Base-by-base conservation (phyloP, 140 eudicot genomes). In the Oenanthe javanica region DNA sequence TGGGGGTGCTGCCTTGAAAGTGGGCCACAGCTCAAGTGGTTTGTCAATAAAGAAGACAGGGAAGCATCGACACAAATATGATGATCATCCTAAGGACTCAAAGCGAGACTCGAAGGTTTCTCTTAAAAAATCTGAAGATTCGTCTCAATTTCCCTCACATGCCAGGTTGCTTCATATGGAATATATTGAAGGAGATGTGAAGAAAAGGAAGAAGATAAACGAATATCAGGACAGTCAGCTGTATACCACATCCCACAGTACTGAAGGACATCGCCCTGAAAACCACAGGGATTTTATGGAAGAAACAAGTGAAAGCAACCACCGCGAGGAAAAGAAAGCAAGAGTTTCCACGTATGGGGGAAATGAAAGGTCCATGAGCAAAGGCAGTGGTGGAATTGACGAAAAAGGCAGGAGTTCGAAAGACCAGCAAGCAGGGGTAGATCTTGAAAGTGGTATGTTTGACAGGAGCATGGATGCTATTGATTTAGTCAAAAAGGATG, bases 321-420 rank as follows among this genome's bases (percentile, higher is more conserved):
- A 80, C 64, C 80, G 59, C 75, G 92, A 86, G 80, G 92, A 86
- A 75, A 95, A 92, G 93, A 95, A 83, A 81, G 81, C 93, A 78
- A 88, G 88, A 87, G 79, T 86, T 8, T 83, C 92, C 64, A 88
- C 84, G 43, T 85, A 93, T 16, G 86, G 72, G 61, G 93, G 85
- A 19, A 89, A 89, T 77, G 98, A 88, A 59, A 43, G 74, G 67
- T 64, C 83, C 40, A 79, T 82, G 79, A 91, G 86, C 83, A 86
- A 89, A 84, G 78, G 74, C 59, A 54, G 47, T 72, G 74, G 69
- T 48, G 88, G 76, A 57, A 43, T 81, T 76, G 87, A 79, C 23
- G 72, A 75, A 49, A 85, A 73, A 76, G 79, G 79, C 31, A 85
- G 81, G 85, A 77, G 77, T 78, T 7, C 49, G 12, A 89, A 89